Conservation (phyloP, 768 basidiomycete species). For the Leccinellum luteum region DNA sequence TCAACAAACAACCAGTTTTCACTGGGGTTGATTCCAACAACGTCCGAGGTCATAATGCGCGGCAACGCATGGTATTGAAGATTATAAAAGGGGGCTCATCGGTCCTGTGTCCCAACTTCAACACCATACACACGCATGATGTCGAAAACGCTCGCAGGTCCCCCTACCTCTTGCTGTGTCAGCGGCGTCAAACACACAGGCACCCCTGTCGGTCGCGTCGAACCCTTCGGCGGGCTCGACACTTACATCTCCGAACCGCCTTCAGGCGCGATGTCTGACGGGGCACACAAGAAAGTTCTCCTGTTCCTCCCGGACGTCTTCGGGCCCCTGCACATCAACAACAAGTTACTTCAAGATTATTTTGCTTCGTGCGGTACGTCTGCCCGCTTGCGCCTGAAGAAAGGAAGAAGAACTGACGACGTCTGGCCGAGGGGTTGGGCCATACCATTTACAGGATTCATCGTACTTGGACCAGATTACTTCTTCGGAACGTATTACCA, state of each 20-base stretch:
- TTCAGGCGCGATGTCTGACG: slow-evolving; percentile 3
- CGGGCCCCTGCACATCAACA: slow-evolving; percentile 54
- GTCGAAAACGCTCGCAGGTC: slow-evolving; percentile 38
- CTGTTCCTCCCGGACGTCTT: slow-evolving; percentile 57
- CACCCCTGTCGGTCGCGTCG: slow-evolving; percentile 41
- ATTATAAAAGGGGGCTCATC: too few relatives aligned
- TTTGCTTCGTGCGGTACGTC: slow-evolving; percentile 53
- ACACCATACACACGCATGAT: slow-evolving; percentile 2
- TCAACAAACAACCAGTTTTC: too few relatives aligned
- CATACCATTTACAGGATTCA: slow-evolving; percentile 42
- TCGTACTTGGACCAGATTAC: slow-evolving; percentile 59
- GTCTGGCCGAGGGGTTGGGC: too few relatives aligned
- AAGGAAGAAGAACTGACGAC: neutral
- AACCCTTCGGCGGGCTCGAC: slow-evolving; percentile 43
- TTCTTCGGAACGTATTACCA: slow-evolving; percentile 50
- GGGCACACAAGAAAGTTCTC: slow-evolving; percentile 37
- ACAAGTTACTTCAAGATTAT: slow-evolving; percentile 58
- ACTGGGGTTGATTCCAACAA: too few relatives aligned
- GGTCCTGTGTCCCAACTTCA: too few relatives aligned
- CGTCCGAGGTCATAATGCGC: too few relatives aligned
- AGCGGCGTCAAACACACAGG: slow-evolving; percentile 51
- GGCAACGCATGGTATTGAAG: too few relatives aligned
- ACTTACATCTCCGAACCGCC: slow-evolving; percentile 56
- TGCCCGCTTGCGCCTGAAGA: neutral
- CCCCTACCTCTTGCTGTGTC: slow-evolving; percentile 47